Evolutionary conservation across 495 filamentous ascomycete genomes (phyloP).

Genomic region (Podospora tetraspora): DNA sequence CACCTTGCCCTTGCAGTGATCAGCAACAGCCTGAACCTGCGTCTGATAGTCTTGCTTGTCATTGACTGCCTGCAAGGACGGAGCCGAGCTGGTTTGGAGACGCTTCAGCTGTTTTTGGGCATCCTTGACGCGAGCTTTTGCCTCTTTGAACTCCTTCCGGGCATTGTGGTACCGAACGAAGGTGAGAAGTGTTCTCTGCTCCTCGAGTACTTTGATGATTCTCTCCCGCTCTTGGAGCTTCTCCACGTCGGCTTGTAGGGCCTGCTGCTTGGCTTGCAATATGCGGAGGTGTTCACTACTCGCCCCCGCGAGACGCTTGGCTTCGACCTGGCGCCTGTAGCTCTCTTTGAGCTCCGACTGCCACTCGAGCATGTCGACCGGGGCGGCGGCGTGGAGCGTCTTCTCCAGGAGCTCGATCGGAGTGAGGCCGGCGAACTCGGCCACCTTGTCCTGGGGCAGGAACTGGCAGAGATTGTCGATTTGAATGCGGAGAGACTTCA

Average conservation of each 20-base stretch:
- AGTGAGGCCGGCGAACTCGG: constrained; percentile 82
- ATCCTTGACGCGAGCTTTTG: constrained; percentile 14
- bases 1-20: constrained; percentile 46
- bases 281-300: constrained; percentile 59
- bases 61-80: constrained; percentile 60
- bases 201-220: constrained; percentile 59
- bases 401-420: constrained; percentile 80
- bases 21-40: constrained; percentile 45
- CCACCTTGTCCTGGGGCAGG: constrained; percentile 91
- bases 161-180: constrained; percentile 56
- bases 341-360: constrained; percentile 68
- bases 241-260: constrained; percentile 76
- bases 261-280: constrained; percentile 68
- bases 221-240: constrained; percentile 68
- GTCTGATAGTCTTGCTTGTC: constrained; percentile 57
- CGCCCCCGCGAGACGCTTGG: constrained; percentile 52
- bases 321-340: constrained; percentile 61
- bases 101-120: constrained; percentile 50
- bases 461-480: constrained; percentile 98
- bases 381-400: constrained; percentile 82
- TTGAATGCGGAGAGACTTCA: constrained; percentile 71
- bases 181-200: constrained; percentile 60
- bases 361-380: constrained; percentile 70
- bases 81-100: constrained; percentile 58
- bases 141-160: constrained; percentile 31